Evolutionary conservation across 805 yeast species (phyloP).

Genomic region (Saccharomyces eubayanus): DNA sequence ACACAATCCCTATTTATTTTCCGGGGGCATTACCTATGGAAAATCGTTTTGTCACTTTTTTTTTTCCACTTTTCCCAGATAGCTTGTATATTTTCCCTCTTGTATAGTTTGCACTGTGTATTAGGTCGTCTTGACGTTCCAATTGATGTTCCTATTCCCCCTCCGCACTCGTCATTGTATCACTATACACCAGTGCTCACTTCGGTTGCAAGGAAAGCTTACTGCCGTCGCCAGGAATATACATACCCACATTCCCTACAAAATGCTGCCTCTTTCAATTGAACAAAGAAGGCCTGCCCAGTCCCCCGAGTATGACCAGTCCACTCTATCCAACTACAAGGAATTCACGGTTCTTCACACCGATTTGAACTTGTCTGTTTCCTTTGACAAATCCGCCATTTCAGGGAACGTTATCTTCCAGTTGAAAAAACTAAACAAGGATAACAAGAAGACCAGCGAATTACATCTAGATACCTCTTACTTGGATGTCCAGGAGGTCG

Average conservation of each 20-base stretch:
- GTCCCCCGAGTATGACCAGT: slow-evolving; percentile 56
- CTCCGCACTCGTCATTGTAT: neutral
- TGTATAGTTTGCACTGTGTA: neutral
- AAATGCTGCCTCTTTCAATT: slow-evolving; percentile 24
- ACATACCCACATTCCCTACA: neutral
- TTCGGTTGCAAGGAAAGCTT: neutral
- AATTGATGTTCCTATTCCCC: neutral
- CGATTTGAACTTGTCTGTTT: slow-evolving; percentile 42
- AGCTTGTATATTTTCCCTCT: neutral
- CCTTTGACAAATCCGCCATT: slow-evolving; percentile 46
- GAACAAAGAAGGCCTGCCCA: slow-evolving; percentile 26
- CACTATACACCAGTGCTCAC: neutral
- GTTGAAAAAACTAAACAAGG: slow-evolving; percentile 30
- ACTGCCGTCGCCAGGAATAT: neutral
- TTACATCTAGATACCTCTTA: slow-evolving; percentile 65
- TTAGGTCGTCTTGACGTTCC: neutral
- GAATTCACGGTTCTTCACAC: slow-evolving; percentile 47
- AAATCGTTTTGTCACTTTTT: neutral
- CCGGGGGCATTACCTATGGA: neutral
- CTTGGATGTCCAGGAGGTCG: slow-evolving; percentile 40
- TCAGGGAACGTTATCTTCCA: slow-evolving; percentile 47
- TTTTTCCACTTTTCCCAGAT: neutral
- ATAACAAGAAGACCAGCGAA: slow-evolving; percentile 15
- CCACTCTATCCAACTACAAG: slow-evolving; percentile 68
- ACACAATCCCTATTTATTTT: neutral